These are phyloP conservation scores for Agrostemma githago DNA, from an alignment of 148 eudicot species.

Conservation along the genomic window DNA sequence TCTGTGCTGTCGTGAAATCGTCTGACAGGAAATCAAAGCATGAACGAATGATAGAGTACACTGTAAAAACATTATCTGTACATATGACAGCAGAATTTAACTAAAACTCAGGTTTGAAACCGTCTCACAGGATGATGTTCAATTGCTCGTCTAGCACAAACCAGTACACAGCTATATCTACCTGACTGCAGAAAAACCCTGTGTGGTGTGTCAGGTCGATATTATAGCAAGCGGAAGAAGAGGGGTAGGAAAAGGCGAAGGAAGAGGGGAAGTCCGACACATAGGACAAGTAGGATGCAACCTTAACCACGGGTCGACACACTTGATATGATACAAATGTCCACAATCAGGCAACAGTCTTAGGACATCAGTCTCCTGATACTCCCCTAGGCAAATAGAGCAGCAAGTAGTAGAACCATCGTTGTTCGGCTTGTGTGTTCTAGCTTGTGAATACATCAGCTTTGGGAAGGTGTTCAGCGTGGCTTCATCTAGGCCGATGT, in stretches of 20 bases:
- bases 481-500: background rate
- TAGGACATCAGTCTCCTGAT: slow-evolving; percentile 51
- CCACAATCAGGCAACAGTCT: slow-evolving; percentile 68
- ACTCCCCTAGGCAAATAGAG: slow-evolving; percentile 77
- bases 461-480: slow-evolving; percentile 9
- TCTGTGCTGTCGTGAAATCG: no score
- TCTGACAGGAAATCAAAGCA: no score
- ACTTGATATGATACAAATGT: slow-evolving; percentile 73
- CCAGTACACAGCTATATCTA: background rate
- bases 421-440: background rate
- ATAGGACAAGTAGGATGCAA: slow-evolving; percentile 75
- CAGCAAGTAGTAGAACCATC: slow-evolving; percentile 42
- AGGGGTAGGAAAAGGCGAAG: slow-evolving; percentile 71
- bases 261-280: slow-evolving; percentile 80
- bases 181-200: no score
- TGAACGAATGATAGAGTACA: no score
- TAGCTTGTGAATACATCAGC: slow-evolving; percentile 2
- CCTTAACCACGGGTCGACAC: slow-evolving; percentile 85
- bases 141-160: background rate
- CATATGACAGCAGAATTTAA: no score
- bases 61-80: no score
- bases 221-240: slow-evolving; percentile 66
- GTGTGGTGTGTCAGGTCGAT: slow-evolving; percentile 7
- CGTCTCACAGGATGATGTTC: no score
- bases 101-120: no score